Evolutionary conservation across 139 green algal genomes (phyloP), one percentile per base, ranked within the genome.

Genomic region (Chlorella sp.): DNA sequence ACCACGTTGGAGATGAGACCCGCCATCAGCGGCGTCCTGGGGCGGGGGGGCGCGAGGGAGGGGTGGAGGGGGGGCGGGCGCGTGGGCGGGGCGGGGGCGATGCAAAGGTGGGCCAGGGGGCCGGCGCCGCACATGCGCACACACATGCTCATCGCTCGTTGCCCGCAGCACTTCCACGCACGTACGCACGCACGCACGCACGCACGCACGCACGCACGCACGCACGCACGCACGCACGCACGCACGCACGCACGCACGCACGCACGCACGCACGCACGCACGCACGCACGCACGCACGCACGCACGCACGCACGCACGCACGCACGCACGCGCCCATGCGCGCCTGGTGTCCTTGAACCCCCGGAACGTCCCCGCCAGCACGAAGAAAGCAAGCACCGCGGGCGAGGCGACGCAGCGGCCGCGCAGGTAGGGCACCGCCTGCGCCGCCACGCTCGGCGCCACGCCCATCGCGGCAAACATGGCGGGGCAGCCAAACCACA

Each of bases 311-410:
- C n/a, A n/a, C n/a, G n/a, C n/a, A n/a, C n/a, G n/a, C n/a, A n/a
- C n/a, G n/a, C n/a, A n/a, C n/a, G n/a, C n/a, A n/a, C n/a, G n/a
- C n/a, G n/a, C n/a, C n/a, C n/a, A n/a, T n/a, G n/a, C n/a, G n/a
- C n/a, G n/a, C 74, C 42, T 38, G 0, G 81, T 86, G 61, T 86
- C 75, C 41, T 82, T 82, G 61, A 80, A 79, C 15, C 81, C 81
- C 6, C 81, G 40, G 74, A 86, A 86, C 12, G 63, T 67, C 43
- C 81, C 81, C 17, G 38, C 42, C 51, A 82, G 42, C 43, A 86
- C 81, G 25, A 80, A 86, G 64, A 67, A 80, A 5, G 29, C 35
- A 7, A 86, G 64, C 42, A 86, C 76, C 11, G 81, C 69, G 33
- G 81, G 81, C 12, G 50, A 66, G 61, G 81, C 81, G 15, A 86